Evolutionary conservation across 305 asterid species (phyloP).

Genomic region (Fraxinus platypoda): DNA sequence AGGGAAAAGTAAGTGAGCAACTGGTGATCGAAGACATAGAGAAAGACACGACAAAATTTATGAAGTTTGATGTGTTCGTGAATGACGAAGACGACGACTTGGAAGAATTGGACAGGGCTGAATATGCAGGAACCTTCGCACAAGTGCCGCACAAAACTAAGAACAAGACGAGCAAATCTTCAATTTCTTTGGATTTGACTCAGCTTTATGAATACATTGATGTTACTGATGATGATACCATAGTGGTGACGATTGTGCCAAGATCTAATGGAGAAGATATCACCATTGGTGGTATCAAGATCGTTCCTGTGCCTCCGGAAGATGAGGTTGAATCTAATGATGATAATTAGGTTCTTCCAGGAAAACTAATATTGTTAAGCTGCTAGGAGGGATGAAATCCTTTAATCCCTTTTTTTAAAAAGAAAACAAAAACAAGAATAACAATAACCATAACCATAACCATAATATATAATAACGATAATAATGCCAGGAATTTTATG

Average conservation of each 20-base stretch:
- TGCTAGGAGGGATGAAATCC: not conserved
- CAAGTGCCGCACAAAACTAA: constrained; percentile 50
- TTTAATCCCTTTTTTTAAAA: not conserved
- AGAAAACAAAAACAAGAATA: no score
- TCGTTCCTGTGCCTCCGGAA: not conserved
- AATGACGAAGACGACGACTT: constrained; percentile 56
- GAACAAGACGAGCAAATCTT: constrained; percentile 15
- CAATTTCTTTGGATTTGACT: constrained; percentile 26
- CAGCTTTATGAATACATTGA: constrained; percentile 39
- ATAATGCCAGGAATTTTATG: not conserved
- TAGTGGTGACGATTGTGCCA: constrained; percentile 36
- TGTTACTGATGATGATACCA: constrained; percentile 33
- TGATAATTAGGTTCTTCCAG: not conserved
- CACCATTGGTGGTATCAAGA: constrained; percentile 29
- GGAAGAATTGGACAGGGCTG: constrained; percentile 41
- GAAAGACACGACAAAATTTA: constrained; percentile 31
- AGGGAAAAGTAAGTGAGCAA: constrained; percentile 43
- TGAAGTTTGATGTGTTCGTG: constrained; percentile 53
- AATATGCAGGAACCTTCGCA: constrained; percentile 57
- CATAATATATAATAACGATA: no score
- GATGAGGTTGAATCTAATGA: not conserved
- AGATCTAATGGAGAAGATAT: constrained; percentile 29
- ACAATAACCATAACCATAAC: no score
- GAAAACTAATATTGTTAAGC: no score
- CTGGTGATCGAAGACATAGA: constrained; percentile 37